A percentile compares a stretch with the other conserved stretches of the same genome.
Conservation (phyloP, 495 filamentous ascomycete genomes). For the Parmelia sp. region DNA sequence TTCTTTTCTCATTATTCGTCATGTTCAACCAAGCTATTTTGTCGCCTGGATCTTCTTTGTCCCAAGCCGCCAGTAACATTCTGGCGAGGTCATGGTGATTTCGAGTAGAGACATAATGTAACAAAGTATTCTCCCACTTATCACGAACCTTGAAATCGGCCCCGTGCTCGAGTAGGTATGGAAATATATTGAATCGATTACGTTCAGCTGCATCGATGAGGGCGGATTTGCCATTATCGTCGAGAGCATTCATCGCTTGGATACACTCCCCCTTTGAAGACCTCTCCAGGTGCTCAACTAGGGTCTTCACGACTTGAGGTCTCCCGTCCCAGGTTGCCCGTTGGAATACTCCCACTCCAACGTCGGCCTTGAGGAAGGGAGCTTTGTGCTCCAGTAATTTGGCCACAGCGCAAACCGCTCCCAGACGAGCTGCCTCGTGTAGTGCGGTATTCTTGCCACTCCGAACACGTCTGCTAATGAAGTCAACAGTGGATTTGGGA, state of each 20-base stretch:
- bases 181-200: slow-evolving; percentile 8
- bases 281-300: slow-evolving; percentile 8
- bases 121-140: slow-evolving; percentile 4
- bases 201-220: slow-evolving; percentile 16
- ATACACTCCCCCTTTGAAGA: background rate
- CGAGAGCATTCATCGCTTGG: slow-evolving; percentile 7
- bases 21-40: background rate
- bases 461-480: slow-evolving; percentile 1
- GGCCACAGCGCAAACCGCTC: background rate
- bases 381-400: slow-evolving; percentile 3
- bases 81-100: slow-evolving; percentile 6
- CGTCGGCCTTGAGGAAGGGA: background rate
- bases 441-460: slow-evolving; percentile 4
- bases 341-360: slow-evolving; percentile 7
- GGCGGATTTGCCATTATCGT: slow-evolving; percentile 5
- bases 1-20: slow-evolving; percentile 1
- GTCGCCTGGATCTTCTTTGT: slow-evolving; percentile 2
- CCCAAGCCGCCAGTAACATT: background rate
- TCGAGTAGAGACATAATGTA: slow-evolving; percentile 4
- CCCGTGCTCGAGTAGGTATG: slow-evolving; percentile 9
- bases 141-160: slow-evolving; percentile 6
- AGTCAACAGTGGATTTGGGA: slow-evolving; percentile 6
- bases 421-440: slow-evolving; percentile 3
- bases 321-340: slow-evolving; percentile 5
- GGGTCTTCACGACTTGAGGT: slow-evolving; percentile 6